Base-by-base conservation (phyloP, 176 grass and related monocot genomes). In the Eleusine coracana region DNA sequence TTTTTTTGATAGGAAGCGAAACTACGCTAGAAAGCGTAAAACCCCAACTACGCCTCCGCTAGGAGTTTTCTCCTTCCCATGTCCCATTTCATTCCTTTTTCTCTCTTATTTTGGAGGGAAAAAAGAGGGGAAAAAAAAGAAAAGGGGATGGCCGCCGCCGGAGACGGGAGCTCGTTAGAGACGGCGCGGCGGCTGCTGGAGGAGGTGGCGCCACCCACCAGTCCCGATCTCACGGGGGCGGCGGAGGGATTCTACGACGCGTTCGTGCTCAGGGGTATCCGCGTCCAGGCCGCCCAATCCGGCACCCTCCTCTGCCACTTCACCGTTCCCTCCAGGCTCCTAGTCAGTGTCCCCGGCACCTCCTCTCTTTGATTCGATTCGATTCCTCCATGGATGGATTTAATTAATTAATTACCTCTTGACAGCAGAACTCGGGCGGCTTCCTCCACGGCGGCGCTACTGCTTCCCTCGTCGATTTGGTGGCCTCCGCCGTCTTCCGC, bases 391-490 rank as follows among this genome's bases (percentile, higher is more conserved):
- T 62, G 59, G 23, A 9, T 28, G 23, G 28, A 12, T 28, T 62
- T 9, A 28, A 14, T 4, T 65, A 28, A 14, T 4, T 65, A 0
- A 42, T 31, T 1, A 12, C 2, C 54, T 1, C 36, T 66, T 9
- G 8, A 10, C 34, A 40, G 65, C 85, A 98, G 96, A 98, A 95
- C 49, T 86, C 83, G 0, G 92, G 92, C n/a, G 86, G 87, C 52
- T 98, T 95, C 88, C 80, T 98, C 70, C 96, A 98, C 77, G 96
- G 96, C 5, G 92, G 96, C 0, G 92, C 96, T 2, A 98, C 92
- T 6, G 96, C 96, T 36, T 95, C 92, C 31, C 82, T 98, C 28
- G 84, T 95, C 40, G 91, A 98, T 63, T 67, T 98, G 68, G 86
- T 98, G 28, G 96, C 87, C 17, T 88, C 92, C 12, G 89, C 96